These are phyloP conservation scores for Sclerotinia glacialis DNA, from an alignment of 2,329 filamentous ascomycete species.

Conservation along the genomic window DNA sequence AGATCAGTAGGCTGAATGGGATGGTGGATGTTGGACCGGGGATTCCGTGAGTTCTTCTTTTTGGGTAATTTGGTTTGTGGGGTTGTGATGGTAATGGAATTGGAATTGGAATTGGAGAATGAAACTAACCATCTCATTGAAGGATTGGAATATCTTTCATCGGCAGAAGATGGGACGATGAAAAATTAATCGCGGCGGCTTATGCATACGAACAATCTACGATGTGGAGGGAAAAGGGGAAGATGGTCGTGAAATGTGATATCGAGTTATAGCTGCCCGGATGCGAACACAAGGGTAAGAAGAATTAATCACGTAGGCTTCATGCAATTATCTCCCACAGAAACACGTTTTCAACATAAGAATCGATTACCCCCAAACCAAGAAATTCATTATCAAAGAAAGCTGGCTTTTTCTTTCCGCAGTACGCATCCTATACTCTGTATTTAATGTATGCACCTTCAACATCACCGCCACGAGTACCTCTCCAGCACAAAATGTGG, in stretches of 20 bases:
- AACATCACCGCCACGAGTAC: too few species aligned
- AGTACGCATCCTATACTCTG: too few species aligned
- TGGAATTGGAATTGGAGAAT: background rate
- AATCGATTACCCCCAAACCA: too few species aligned
- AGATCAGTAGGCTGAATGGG: background rate
- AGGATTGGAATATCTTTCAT: constrained; percentile 51
- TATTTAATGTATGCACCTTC: too few species aligned
- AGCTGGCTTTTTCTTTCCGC: too few species aligned
- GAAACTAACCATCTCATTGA: background rate
- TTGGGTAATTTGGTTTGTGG: background rate
- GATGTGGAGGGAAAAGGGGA: background rate
- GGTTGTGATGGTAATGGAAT: too few species aligned
- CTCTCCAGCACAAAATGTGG: too few species aligned
- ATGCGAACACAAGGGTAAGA: background rate
- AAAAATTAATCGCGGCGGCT: constrained; percentile 57
- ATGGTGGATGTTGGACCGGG: constrained; percentile 10
- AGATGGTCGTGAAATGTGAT: background rate
- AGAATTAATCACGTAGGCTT: too few species aligned
- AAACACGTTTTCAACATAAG: too few species aligned
- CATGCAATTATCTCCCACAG: too few species aligned
- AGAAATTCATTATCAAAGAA: too few species aligned
- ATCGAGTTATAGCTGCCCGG: background rate
- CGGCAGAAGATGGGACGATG: constrained; percentile 58
- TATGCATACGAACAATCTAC: constrained; percentile 59
- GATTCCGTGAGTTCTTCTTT: constrained; percentile 14